phyloP scores from a whole-genome alignment of 257 asterid species.

The Solanum lycopersicoides region DNA sequence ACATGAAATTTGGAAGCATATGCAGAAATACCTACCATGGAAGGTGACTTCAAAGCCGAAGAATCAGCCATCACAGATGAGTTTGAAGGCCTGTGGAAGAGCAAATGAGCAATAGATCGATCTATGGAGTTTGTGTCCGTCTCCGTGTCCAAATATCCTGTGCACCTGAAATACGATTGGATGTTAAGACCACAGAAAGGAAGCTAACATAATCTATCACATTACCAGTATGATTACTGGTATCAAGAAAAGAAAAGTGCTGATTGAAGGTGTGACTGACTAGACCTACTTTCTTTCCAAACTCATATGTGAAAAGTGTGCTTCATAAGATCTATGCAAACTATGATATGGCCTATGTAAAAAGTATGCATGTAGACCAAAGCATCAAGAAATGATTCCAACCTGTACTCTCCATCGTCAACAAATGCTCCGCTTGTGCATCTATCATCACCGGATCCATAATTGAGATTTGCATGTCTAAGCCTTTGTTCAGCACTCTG shows the following conservation, averaged over 20 bases:
- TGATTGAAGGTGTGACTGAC: background rate
- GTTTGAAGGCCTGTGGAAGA: slow-evolving; percentile 64
- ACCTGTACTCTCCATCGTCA: background rate
- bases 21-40: slow-evolving; percentile 21
- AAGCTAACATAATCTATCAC: background rate
- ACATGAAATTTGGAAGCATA: background rate
- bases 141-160: slow-evolving; percentile 52
- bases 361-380: background rate
- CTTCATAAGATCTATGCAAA: background rate
- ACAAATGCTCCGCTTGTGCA: slow-evolving; percentile 11
- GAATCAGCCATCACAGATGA: slow-evolving; percentile 17
- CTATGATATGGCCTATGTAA: background rate
- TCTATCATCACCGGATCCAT: background rate
- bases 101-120: slow-evolving; percentile 74
- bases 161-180: slow-evolving; percentile 15
- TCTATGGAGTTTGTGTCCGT: slow-evolving; percentile 78
- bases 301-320: background rate
- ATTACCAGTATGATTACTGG: background rate
- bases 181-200: background rate
- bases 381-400: background rate
- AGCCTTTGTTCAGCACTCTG: background rate
- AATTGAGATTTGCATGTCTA: background rate
- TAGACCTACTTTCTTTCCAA: background rate
- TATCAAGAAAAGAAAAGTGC: background rate
- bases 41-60: slow-evolving; percentile 17